phyloP scores from a whole-genome alignment of 768 basidiomycete genomes.

The Cystofilobasidium capitatum region DNA sequence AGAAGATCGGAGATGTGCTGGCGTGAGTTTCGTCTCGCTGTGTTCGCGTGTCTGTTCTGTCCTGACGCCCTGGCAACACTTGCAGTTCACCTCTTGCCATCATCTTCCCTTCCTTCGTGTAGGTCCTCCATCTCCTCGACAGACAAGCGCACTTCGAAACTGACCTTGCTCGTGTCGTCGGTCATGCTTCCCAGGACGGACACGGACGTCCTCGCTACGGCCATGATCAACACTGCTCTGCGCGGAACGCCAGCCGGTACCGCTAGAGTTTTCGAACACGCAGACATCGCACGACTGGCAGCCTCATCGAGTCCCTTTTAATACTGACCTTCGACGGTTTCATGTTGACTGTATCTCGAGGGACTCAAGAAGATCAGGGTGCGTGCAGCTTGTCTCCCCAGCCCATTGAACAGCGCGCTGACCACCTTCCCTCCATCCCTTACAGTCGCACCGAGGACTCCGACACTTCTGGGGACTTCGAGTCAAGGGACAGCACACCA shows the following conservation, averaged over 20 bases:
- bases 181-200: background rate
- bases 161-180: background rate
- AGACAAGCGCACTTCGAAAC: background rate
- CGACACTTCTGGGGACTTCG: conserved; percentile 50
- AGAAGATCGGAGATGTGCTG: background rate
- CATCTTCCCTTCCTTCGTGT: background rate
- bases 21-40: background rate
- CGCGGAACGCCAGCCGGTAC: background rate
- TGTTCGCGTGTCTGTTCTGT: no score
- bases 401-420: conserved; percentile 54
- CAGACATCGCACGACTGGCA: background rate
- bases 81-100: background rate
- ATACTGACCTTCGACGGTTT: no score
- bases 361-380: conserved; percentile 92
- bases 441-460: conserved; percentile 57
- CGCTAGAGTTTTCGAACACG: background rate
- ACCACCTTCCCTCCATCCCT: background rate
- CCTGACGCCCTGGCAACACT: no score
- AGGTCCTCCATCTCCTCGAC: background rate
- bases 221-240: background rate
- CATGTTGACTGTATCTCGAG: conserved; percentile 97
- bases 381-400: conserved; percentile 48
- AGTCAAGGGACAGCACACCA: conserved; percentile 93
- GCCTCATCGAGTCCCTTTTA: no score
- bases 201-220: background rate